Base-by-base conservation (phyloP, 1,284 basidiomycete genomes). In the Tilletia walkeri region DNA sequence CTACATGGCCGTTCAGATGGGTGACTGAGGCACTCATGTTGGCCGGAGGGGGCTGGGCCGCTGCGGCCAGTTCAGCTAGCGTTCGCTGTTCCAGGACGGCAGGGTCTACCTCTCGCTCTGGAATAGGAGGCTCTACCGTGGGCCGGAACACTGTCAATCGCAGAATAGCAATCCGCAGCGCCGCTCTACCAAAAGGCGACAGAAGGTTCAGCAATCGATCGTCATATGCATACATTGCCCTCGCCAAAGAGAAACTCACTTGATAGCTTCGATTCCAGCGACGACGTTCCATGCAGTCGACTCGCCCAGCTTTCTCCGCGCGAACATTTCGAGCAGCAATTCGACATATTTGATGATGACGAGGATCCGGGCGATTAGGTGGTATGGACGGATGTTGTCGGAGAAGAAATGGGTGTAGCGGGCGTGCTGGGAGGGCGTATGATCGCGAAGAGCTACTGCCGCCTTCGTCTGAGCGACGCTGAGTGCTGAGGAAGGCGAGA, bases 251-350 rank as follows among this genome's bases (percentile, higher is more conserved):
- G 24, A 24, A 12, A 73, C 72, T 48, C 74, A 81, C 75, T 86
- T 86, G 76, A 85, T 67, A 6, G 75, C 75, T 69, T 86, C 85
- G 54, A 86, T 78, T 18, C 76, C 80, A 24, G 85, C 75, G n/a
- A 85, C 84, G 4, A 84, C 81, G 70, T 84, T 78, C 79, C 84
- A 84, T 0, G 84, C 84, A 24, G 75, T 72, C 10, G 73, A 69
- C 24, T 72, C 67, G 0, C 82, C 80, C 9, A 79, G 72, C 49
- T 78, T 77, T 38, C 85, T 76, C 54, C 82, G 70, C 0, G 82
- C 83, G 3, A 81, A 61, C 85, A 85, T 85, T 75, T 85, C 85
- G 63, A 83, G 72, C 2, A 85, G 74, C 45, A 85, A 70, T 70
- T 85, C 84, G 66, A 80, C 75, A 63, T 83, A 81, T 47, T 79